Percentiles rank a stretch among this genome's conserved stretches.
These are phyloP conservation scores for Capronia americana DNA, from an alignment of 2,329 filamentous ascomycete species.

Conservation along the genomic window DNA sequence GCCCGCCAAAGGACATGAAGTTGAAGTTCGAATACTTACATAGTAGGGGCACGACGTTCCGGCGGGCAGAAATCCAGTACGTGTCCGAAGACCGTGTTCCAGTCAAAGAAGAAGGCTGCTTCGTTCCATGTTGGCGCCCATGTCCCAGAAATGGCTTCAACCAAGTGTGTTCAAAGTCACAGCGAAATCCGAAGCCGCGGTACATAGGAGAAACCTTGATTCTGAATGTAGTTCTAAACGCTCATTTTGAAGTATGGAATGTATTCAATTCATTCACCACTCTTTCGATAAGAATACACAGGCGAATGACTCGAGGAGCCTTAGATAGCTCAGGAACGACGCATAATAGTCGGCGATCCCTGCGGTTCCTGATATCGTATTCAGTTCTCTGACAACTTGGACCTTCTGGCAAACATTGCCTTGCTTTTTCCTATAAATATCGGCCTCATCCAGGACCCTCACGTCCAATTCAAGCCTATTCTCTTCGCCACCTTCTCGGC, in stretches of 20 bases:
- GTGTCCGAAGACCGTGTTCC: too few relatives aligned
- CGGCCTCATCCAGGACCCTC: not conserved
- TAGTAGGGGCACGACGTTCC: too few relatives aligned
- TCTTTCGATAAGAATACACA: not conserved
- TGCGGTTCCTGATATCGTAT: too few relatives aligned
- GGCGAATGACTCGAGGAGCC: not conserved
- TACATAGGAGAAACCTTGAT: not conserved
- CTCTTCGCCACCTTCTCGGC: conserved; percentile 61
- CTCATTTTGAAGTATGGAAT: not conserved
- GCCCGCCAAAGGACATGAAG: too few relatives aligned
- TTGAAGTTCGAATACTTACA: too few relatives aligned
- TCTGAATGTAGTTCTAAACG: not conserved
- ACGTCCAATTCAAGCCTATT: conserved; percentile 51
- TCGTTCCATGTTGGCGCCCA: too few relatives aligned
- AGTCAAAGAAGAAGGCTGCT: too few relatives aligned
- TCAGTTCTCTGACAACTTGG: not conserved
- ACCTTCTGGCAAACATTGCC: not conserved
- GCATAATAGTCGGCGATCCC: too few relatives aligned
- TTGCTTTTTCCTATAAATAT: not conserved
- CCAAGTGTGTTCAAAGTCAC: too few relatives aligned
- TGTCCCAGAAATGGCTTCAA: too few relatives aligned
- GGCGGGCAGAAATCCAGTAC: too few relatives aligned
- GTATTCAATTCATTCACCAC: too few relatives aligned
- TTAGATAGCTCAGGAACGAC: not conserved
- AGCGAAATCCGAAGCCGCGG: not conserved